These are phyloP conservation scores for Prinsepia uniflora DNA, from an alignment of 306 rosid genomes.

Conservation along the genomic window DNA sequence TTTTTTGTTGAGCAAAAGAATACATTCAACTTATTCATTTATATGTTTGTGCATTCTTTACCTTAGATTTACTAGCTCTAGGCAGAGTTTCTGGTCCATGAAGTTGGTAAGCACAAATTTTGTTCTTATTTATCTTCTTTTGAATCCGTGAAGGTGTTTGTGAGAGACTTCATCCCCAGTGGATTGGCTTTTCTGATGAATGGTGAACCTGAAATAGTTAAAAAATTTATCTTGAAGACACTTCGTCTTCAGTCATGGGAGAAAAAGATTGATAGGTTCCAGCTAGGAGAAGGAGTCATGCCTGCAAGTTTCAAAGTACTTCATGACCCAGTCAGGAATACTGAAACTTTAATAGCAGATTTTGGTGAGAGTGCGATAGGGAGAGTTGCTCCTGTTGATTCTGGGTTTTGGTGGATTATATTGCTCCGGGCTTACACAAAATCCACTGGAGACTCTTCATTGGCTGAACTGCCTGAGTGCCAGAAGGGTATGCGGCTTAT, in stretches of 20 bases:
- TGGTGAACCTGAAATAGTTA: conserved; percentile 75
- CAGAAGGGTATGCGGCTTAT: conserved; percentile 95
- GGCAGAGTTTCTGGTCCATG: background rate
- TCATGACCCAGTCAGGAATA: conserved; percentile 67
- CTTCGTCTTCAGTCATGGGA: conserved; percentile 93
- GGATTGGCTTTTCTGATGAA: conserved; percentile 84
- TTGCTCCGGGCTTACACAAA: conserved; percentile 90
- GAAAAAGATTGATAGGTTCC: conserved; percentile 83
- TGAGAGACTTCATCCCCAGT: conserved; percentile 92
- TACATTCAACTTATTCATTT: background rate
- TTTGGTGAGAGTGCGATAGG: conserved; percentile 98
- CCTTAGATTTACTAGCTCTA: background rate
- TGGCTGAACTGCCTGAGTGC: conserved; percentile 85
- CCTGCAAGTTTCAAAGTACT: conserved; percentile 95
- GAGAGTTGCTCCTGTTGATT: conserved; percentile 97
- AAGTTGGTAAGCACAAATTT: conserved; percentile 16
- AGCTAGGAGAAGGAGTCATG: conserved; percentile 93
- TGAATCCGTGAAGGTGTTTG: conserved; percentile 59
- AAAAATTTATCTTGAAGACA: conserved; percentile 71
- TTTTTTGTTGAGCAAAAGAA: background rate
- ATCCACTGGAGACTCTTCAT: conserved; percentile 77
- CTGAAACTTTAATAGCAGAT: conserved; percentile 76
- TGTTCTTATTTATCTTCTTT: conserved; percentile 10
- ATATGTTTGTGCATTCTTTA: background rate
- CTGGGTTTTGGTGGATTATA: conserved; percentile 99